Conservation (phyloP, 768 basidiomycete species). For the Lyophyllum shimeji region DNA sequence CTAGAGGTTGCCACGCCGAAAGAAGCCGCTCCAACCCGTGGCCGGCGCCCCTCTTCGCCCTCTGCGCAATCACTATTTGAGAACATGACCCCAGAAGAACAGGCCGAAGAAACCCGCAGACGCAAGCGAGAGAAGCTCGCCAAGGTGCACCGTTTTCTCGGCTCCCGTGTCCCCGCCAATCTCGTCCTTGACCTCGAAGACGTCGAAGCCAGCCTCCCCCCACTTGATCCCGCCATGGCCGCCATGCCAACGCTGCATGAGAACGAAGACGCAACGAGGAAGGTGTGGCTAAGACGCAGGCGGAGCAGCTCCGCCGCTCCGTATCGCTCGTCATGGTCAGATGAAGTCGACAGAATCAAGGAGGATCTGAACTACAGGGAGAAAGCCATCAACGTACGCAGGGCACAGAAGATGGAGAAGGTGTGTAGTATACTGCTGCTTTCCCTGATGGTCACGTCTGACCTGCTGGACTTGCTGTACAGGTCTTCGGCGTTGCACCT, state of each 20-base stretch:
- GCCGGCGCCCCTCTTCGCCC: slow-evolving; percentile 32
- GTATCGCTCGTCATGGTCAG: slow-evolving; percentile 47
- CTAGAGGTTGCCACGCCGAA: slow-evolving; percentile 22
- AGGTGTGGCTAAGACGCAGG: slow-evolving; percentile 46
- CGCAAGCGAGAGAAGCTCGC: slow-evolving; percentile 76
- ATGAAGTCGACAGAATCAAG: slow-evolving; percentile 61
- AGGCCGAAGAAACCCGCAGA: slow-evolving; percentile 60
- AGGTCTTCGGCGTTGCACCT: slow-evolving; percentile 84
- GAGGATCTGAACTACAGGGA: slow-evolving; percentile 71
- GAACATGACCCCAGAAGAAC: slow-evolving; percentile 49
- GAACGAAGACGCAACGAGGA: slow-evolving; percentile 32
- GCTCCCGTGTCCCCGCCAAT: slow-evolving; percentile 73
- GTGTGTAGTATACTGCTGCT: slow-evolving; percentile 34
- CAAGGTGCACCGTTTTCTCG: slow-evolving; percentile 82
- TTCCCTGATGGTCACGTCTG: not conserved
- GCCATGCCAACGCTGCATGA: slow-evolving; percentile 22
- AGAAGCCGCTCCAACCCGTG: slow-evolving; percentile 16
- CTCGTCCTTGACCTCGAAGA: slow-evolving; percentile 56
- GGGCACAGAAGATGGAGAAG: slow-evolving; percentile 89
- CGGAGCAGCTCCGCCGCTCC: slow-evolving; percentile 55
- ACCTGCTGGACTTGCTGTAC: not conserved
- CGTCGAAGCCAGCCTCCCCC: slow-evolving; percentile 25
- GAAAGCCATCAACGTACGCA: slow-evolving; percentile 75
- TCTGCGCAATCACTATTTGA: slow-evolving; percentile 49
- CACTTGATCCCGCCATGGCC: slow-evolving; percentile 19